These are phyloP conservation scores for Cetraspora pellucida DNA, from an alignment of 192 early-diverging fungal species.

Conservation along the genomic window DNA sequence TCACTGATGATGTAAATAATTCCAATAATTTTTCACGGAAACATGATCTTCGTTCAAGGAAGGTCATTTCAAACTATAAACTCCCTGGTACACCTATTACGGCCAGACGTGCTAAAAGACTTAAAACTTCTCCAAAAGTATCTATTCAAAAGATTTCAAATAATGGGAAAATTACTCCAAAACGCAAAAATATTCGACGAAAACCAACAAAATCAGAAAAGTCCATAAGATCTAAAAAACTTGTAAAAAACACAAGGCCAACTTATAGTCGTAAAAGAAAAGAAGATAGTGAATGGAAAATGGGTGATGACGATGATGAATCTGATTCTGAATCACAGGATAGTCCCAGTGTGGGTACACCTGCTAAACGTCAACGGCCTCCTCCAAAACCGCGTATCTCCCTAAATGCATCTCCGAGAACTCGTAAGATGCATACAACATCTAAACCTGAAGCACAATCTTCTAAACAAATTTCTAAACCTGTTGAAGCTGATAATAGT, in stretches of 20 bases:
- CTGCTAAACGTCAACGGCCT: neutral
- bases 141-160: neutral
- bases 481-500: too few species aligned
- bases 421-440: too few species aligned
- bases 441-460: too few species aligned
- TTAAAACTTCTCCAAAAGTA: neutral
- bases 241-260: too few species aligned
- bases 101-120: neutral
- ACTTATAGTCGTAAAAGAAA: neutral
- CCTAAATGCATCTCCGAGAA: neutral
- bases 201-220: neutral
- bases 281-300: conserved; percentile 2
- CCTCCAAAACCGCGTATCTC: neutral
- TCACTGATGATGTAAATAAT: neutral
- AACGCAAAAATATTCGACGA: neutral
- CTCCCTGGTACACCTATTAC: neutral
- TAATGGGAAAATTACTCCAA: neutral
- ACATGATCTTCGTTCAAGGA: conserved; percentile 6
- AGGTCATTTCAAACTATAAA: neutral
- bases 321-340: neutral
- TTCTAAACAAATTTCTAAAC: neutral
- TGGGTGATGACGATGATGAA: conserved; percentile 9
- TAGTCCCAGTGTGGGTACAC: neutral
- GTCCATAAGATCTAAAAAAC: too few species aligned
- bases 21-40: neutral